Evolutionary conservation across 2,329 filamentous ascomycete species (phyloP).

Genomic region (Paraphoma sp.): DNA sequence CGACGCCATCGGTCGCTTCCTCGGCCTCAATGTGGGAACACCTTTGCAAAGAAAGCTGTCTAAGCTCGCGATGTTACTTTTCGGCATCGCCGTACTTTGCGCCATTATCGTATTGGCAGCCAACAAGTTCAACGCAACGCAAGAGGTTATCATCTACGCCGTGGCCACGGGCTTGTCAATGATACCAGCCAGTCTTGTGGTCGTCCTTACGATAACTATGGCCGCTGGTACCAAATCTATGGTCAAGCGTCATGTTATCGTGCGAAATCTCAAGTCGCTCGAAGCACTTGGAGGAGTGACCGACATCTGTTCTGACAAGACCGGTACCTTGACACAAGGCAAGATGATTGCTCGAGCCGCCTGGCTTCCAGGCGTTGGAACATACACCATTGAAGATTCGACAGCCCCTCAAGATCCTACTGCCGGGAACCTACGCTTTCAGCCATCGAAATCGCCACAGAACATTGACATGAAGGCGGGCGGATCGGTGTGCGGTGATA

Average conservation of each 20-base stretch:
- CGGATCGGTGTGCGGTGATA: constrained; percentile 16
- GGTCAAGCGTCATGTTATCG: constrained; percentile 44
- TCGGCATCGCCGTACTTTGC: constrained; percentile 46
- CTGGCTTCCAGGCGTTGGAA: constrained; percentile 47
- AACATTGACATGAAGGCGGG: constrained; percentile 35
- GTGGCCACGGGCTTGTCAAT: constrained; percentile 48
- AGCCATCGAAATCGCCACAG: constrained; percentile 23
- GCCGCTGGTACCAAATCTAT: constrained; percentile 48
- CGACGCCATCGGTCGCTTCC: constrained; percentile 45
- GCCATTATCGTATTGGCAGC: constrained; percentile 51
- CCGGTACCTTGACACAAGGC: constrained; percentile 49
- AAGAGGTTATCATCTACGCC: constrained; percentile 50
- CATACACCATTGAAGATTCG: constrained; percentile 45
- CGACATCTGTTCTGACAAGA: constrained; percentile 62
- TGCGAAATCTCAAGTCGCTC: constrained; percentile 44
- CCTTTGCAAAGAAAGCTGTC: constrained; percentile 48
- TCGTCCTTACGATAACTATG: constrained; percentile 50
- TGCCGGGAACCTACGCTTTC: constrained; percentile 36
- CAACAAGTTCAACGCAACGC: constrained; percentile 46
- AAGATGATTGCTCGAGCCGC: constrained; percentile 48
- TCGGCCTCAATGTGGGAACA: constrained; percentile 51
- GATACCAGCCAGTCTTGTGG: constrained; percentile 47
- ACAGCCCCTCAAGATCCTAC: constrained; percentile 45
- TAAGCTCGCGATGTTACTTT: constrained; percentile 41
- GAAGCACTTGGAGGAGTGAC: constrained; percentile 47